Evolutionary conservation across 805 yeast genomes (phyloP).

Genomic region (Candida boidinii): DNA sequence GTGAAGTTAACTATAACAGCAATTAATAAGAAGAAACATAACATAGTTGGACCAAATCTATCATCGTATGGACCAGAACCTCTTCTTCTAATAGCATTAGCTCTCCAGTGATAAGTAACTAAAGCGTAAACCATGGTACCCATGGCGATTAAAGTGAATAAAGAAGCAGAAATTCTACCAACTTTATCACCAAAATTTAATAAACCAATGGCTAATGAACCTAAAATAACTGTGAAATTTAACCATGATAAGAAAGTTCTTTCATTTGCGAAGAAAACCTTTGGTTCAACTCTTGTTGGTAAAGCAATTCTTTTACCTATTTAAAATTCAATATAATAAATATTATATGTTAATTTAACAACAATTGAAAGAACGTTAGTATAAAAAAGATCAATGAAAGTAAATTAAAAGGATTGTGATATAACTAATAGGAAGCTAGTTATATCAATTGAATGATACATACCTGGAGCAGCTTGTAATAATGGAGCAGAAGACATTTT

Average conservation of each 20-base stretch:
- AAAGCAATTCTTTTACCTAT: conserved; percentile 85
- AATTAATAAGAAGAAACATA: conserved; percentile 84
- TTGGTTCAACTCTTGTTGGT: conserved; percentile 98
- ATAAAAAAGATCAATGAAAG: too few species aligned
- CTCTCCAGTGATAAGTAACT: conserved; percentile 98
- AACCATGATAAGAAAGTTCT: conserved; percentile 98
- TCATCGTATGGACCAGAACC: conserved; percentile 99
- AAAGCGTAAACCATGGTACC: conserved; percentile 95
- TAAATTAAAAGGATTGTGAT: too few species aligned
- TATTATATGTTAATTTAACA: conserved; percentile 4
- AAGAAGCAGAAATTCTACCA: conserved; percentile 87
- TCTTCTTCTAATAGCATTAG: conserved; percentile 93
- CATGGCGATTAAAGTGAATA: conserved; percentile 95
- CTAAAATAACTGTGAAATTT: conserved; percentile 96
- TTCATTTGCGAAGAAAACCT: conserved; percentile 97
- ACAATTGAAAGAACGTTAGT: too few species aligned
- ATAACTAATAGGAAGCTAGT: too few species aligned
- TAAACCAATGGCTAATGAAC: conserved; percentile 93
- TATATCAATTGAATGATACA: too few species aligned
- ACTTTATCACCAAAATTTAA: conserved; percentile 92
- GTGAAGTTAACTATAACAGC: conserved; percentile 93
- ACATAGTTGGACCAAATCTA: conserved; percentile 95
- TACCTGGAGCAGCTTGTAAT: conserved; percentile 64
- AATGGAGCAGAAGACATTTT: conserved; percentile 64
- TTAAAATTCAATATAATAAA: background rate